Conservation (phyloP, 1,139 yeast genomes). For the Candida freyschussii region DNA sequence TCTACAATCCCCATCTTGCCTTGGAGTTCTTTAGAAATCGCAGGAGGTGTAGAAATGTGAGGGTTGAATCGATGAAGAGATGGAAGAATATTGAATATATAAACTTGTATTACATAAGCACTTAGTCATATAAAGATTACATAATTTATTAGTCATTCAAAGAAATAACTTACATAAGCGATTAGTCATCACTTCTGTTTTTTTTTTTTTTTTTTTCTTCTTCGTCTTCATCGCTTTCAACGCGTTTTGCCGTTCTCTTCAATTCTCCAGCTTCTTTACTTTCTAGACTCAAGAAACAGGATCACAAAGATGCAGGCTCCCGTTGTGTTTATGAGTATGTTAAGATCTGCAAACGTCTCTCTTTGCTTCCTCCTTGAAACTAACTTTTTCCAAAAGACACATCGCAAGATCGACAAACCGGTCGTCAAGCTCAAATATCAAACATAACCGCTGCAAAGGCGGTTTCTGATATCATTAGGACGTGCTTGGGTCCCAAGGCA, state of each 20-base stretch:
- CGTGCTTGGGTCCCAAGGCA: slow-evolving; percentile 99
- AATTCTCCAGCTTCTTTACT: too few species aligned
- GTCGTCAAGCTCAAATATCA: slow-evolving; percentile 95
- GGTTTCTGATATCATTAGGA: slow-evolving; percentile 93
- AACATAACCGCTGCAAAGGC: slow-evolving; percentile 99
- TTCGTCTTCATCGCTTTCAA: not conserved
- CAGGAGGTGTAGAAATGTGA: not conserved
- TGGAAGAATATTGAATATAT: too few species aligned
- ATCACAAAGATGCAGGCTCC: slow-evolving; percentile 59
- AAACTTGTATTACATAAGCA: too few species aligned
- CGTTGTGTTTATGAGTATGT: slow-evolving; percentile 58
- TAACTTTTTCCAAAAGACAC: slow-evolving; percentile 42
- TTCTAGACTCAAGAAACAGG: not conserved
- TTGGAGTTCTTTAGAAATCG: too few species aligned
- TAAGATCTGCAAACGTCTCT: not conserved
- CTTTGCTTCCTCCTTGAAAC: slow-evolving; percentile 1
- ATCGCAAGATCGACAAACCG: slow-evolving; percentile 88
- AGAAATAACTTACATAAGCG: too few species aligned
- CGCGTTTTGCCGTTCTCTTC: not conserved
- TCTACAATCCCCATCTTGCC: slow-evolving; percentile 18
- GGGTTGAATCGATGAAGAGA: not conserved
- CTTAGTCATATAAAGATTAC: too few species aligned
- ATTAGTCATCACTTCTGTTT: not conserved
- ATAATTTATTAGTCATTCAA: too few species aligned
- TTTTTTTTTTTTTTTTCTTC: not conserved